Conservation (phyloP, 2,329 filamentous ascomycete species). For the Mycogone perniciosa region DNA sequence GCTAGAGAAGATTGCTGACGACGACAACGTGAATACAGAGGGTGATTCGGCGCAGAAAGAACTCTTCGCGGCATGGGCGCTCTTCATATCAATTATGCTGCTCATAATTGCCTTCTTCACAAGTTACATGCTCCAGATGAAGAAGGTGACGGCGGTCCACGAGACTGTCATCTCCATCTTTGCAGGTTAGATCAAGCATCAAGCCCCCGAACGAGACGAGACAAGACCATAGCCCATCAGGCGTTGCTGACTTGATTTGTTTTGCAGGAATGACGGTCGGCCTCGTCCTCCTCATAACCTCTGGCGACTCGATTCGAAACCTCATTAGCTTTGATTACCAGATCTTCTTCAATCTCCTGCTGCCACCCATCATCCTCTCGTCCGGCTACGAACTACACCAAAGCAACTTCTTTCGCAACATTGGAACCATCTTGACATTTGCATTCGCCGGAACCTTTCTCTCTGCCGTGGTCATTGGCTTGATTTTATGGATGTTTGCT, state of each 20-base stretch:
- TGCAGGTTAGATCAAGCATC: conserved; percentile 52
- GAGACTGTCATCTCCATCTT: conserved; percentile 99
- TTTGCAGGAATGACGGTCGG: conserved; percentile 88
- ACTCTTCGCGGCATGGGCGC: conserved; percentile 90
- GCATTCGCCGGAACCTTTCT: conserved; percentile 96
- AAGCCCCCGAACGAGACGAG: too few species aligned
- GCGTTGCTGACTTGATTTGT: not conserved
- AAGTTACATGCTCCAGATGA: conserved; percentile 93
- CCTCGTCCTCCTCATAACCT: conserved; percentile 74
- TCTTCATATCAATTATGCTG: conserved; percentile 93
- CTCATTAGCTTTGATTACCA: conserved; percentile 97
- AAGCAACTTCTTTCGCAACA: conserved; percentile 98
- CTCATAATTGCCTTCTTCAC: conserved; percentile 93
- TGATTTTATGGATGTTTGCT: conserved; percentile 85
- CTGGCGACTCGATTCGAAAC: conserved; percentile 77
- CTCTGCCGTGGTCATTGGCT: conserved; percentile 86
- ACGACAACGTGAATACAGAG: conserved; percentile 33
- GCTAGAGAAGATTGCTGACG: conserved; percentile 3
- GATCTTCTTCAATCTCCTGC: conserved; percentile 97
- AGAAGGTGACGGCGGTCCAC: conserved; percentile 94
- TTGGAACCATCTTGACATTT: conserved; percentile 94
- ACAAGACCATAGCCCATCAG: too few species aligned
- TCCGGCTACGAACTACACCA: conserved; percentile 97
- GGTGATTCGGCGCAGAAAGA: conserved; percentile 86
- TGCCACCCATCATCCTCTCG: conserved; percentile 96